Conservation (phyloP, 805 yeast genomes). For the fission yeast (Schizosaccharomyces pombe) region DNA sequence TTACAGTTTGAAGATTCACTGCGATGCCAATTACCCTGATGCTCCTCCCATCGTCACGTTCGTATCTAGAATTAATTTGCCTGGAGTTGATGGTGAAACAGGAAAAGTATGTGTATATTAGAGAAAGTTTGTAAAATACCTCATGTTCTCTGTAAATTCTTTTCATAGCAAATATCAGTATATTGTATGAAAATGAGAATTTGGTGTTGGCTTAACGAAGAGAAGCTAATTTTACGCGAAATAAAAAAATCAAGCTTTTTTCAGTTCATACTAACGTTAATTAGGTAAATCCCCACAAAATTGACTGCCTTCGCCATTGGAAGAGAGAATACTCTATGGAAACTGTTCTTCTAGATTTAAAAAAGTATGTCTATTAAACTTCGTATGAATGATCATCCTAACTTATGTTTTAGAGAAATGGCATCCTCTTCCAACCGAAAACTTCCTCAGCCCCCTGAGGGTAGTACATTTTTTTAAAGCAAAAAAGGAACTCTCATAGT, state of each 20-base stretch:
- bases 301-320: slow-evolving; percentile 63
- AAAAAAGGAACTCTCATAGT: too few relatives aligned
- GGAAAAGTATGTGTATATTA: slow-evolving; percentile 24
- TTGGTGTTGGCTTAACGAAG: background rate
- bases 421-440: slow-evolving; percentile 62
- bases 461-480: slow-evolving; percentile 16
- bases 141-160: slow-evolving; percentile 11
- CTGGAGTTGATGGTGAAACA: slow-evolving; percentile 51
- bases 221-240: background rate
- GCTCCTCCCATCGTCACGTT: slow-evolving; percentile 67
- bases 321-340: slow-evolving; percentile 82
- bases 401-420: slow-evolving; percentile 32
- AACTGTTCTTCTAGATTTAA: slow-evolving; percentile 63
- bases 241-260: slow-evolving; percentile 15
- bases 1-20: slow-evolving; percentile 55
- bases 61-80: slow-evolving; percentile 64
- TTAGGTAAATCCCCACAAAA: slow-evolving; percentile 19
- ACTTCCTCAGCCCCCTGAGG: slow-evolving; percentile 79
- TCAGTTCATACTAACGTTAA: background rate
- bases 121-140: too few relatives aligned
- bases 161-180: slow-evolving; percentile 9
- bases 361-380: slow-evolving; percentile 22
- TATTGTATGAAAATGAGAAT: background rate
- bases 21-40: slow-evolving; percentile 73
- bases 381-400: background rate